Percentiles rank a stretch among this genome's conserved stretches.
These are phyloP conservation scores for Calonectria fujianensis DNA, from an alignment of 2,329 filamentous ascomycete species.

Conservation along the genomic window DNA sequence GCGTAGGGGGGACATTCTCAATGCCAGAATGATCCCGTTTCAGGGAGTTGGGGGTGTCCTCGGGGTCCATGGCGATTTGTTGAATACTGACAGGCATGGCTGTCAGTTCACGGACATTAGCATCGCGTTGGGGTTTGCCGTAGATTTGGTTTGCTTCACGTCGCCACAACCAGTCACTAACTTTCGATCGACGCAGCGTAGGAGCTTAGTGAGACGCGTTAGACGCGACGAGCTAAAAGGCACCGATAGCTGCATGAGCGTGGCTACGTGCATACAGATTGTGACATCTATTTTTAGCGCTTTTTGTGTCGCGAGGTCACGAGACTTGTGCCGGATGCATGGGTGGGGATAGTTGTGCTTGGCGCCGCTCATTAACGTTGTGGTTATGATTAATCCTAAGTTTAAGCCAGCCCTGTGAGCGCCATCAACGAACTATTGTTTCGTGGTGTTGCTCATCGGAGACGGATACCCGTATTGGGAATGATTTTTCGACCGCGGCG, in stretches of 20 bases:
- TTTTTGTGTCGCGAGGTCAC: constrained; percentile 28
- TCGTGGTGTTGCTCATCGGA: not conserved
- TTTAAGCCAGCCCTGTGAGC: constrained; percentile 38
- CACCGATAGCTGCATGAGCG: constrained; percentile 34
- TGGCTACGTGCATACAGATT: constrained; percentile 36
- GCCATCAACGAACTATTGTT: constrained; percentile 16
- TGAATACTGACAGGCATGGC: constrained; percentile 1
- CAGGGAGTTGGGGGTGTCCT: constrained; percentile 48
- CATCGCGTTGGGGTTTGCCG: constrained; percentile 43
- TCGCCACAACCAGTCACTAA: constrained; percentile 11
- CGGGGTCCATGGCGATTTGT: constrained; percentile 53
- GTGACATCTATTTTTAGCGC: constrained; percentile 18
- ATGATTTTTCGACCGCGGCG: constrained; percentile 8
- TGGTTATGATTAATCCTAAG: constrained; percentile 19
- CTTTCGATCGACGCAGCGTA: constrained; percentile 14
- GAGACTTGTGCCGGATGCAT: constrained; percentile 35
- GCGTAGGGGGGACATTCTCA: constrained; percentile 53
- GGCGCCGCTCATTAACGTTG: not conserved
- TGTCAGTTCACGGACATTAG: constrained; percentile 42
- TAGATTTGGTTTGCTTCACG: constrained; percentile 40
- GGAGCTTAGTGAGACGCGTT: constrained; percentile 50
- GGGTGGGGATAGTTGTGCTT: constrained; percentile 1
- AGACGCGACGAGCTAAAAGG: constrained; percentile 51
- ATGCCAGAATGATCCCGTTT: constrained; percentile 51
- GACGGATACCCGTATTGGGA: constrained; percentile 5